A percentile compares a stretch with the other conserved stretches of the same genome.
phyloP scores from a whole-genome alignment of 2,329 filamentous ascomycete genomes.

The Fusarium sp. region DNA sequence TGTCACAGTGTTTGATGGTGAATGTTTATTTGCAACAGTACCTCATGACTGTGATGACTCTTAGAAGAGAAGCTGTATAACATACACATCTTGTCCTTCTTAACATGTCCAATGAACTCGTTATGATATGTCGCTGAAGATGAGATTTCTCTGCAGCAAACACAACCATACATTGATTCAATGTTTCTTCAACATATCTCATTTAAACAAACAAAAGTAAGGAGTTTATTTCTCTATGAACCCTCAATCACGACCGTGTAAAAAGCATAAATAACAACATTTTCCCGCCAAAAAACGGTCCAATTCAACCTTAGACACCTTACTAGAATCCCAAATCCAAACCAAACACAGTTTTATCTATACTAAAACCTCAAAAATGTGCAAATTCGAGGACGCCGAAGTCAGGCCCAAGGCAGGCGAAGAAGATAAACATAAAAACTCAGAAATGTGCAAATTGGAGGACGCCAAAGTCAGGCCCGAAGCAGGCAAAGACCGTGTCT shows the following conservation, averaged over 20 bases:
- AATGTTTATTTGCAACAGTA: rapidly evolving
- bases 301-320: rapidly evolving
- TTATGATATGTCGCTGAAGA: too few relatives aligned
- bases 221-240: rapidly evolving
- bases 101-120: background rate
- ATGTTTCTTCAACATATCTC: rapidly evolving
- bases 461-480: background rate
- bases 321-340: rapidly evolving
- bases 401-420: background rate
- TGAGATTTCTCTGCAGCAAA: too few relatives aligned
- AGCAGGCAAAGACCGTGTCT: background rate
- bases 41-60: rapidly evolving
- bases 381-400: background rate
- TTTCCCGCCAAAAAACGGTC: too few relatives aligned
- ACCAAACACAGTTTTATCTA: rapidly evolving
- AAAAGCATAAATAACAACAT: background rate
- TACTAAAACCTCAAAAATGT: rapidly evolving
- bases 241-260: background rate
- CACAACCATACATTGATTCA: too few relatives aligned
- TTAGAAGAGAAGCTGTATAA: rapidly evolving
- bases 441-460: background rate
- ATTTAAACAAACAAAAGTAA: rapidly evolving
- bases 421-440: background rate
- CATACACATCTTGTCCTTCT: background rate
- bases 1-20: rapidly evolving